Evolutionary conservation across 345 rosid species (phyloP), one percentile per base, ranked within the genome.

Genomic region (Physaria fendleri): DNA sequence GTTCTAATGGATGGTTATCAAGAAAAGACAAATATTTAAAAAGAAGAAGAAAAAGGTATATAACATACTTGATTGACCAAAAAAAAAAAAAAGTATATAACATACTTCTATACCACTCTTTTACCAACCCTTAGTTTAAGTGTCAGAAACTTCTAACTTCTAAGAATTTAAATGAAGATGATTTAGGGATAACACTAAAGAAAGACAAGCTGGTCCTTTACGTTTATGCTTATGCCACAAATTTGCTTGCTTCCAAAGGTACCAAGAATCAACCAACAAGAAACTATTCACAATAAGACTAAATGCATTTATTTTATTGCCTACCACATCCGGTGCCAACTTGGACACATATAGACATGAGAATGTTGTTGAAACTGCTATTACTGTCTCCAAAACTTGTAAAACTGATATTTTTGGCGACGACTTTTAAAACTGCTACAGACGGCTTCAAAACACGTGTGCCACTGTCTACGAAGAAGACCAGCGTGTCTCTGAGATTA

Each of bases 121-220:
- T 5, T 10, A 43, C 27, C 28, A 21, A 27, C 9, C 30, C 30
- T 17, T 17, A 43, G 12, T n/a, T 21, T 3, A n/a, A n/a, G n/a
- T n/a, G 45, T 40, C 1, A 11, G 27, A 43, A 21, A 43, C 5
- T 10, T 20, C 2, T 5, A 21, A 43, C 5, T 10, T 20, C 2
- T 5, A 21, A 21, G 3, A 43, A 21, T 21, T 5, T 0, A 6
- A 2, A 21, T 0, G 2, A 22, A 1, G 8, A 21, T 43, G 27
- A 7, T 15, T 38, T 1, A 16, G 5, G 11, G 43, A 0, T 15
- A 14, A 14, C 16, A 15, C 5, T 42, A 21, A 32, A 47, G 18
- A 25, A n/a, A 6, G 37, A 7, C 65, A 48, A 17, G 34, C 39
- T 48, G 3, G 39, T 62, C 28, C 56, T 61, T 48, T 38, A 49